phyloP scores from a whole-genome alignment of 805 yeast species.

The Torulaspora maleeae region DNA sequence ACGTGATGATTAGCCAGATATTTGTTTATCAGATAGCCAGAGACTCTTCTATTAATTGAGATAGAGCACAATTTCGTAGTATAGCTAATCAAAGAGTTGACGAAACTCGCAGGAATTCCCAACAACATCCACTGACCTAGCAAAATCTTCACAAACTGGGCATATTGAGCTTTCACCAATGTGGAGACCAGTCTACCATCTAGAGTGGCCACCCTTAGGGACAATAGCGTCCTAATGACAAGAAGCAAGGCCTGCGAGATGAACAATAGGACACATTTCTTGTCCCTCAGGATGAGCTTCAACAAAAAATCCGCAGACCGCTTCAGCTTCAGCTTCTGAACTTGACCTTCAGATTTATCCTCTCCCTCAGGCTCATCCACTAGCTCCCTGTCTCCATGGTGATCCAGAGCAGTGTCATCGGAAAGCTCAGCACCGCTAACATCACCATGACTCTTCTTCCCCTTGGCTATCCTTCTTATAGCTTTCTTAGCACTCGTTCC shows the following conservation, averaged over 20 bases:
- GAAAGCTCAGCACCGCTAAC: conserved; percentile 10
- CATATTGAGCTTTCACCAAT: conserved; percentile 65
- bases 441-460: conserved; percentile 8
- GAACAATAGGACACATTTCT: conserved; percentile 35
- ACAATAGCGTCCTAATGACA: conserved; percentile 62
- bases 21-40: conserved; percentile 57
- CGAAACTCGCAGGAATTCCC: conserved; percentile 81
- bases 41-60: conserved; percentile 58
- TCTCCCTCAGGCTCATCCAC: conserved; percentile 2
- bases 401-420: conserved; percentile 9
- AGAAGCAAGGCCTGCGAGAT: conserved; percentile 54
- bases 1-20: conserved; percentile 57
- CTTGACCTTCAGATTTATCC: conserved; percentile 1
- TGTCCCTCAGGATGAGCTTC: conserved; percentile 26
- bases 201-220: conserved; percentile 76
- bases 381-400: conserved; percentile 3
- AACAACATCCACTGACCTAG: conserved; percentile 70
- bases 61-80: conserved; percentile 55
- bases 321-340: conserved; percentile 2
- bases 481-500: conserved; percentile 13
- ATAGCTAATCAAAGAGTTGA: conserved; percentile 64
- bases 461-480: conserved; percentile 7
- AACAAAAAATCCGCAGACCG: conserved; percentile 23
- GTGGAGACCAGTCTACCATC: conserved; percentile 85
- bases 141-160: conserved; percentile 56